phyloP scores from a whole-genome alignment of 345 rosid genomes.

The Angophora floribunda region DNA sequence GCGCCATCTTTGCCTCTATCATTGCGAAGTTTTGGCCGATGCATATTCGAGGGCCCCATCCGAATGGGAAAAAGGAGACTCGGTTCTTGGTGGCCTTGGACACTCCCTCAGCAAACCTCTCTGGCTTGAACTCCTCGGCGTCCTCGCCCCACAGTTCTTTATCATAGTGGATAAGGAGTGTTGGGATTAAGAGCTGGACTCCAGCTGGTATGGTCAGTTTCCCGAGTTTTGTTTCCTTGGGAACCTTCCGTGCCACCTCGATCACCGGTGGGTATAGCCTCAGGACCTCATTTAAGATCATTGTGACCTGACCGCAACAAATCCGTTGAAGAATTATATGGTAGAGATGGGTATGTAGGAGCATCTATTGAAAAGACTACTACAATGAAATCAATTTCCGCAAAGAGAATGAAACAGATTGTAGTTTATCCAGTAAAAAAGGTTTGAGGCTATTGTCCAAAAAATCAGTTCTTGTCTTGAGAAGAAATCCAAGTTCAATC shows the following conservation, averaged over 20 bases:
- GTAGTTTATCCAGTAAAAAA: background rate
- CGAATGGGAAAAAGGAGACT: too few relatives aligned
- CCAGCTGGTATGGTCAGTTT: background rate
- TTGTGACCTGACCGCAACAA: background rate
- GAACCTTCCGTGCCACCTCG: background rate
- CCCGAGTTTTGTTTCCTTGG: background rate
- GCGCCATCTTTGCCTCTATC: too few relatives aligned
- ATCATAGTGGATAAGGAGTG: background rate
- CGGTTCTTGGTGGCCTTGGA: too few relatives aligned
- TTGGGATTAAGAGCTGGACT: background rate
- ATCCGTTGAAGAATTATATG: background rate
- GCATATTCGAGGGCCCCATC: too few relatives aligned
- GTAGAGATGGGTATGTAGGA: background rate
- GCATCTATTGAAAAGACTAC: background rate
- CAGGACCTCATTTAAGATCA: constrained; percentile 3
- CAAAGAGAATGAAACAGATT: background rate
- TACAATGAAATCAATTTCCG: background rate
- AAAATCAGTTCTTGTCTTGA: background rate
- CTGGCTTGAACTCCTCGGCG: too few relatives aligned
- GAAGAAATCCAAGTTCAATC: background rate
- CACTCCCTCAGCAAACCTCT: too few relatives aligned
- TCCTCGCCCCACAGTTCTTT: too few relatives aligned
- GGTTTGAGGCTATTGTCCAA: background rate
- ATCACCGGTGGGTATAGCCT: background rate
- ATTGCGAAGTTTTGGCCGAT: too few relatives aligned